phyloP scores from a whole-genome alignment of 805 yeast species.

The Candida maris region DNA sequence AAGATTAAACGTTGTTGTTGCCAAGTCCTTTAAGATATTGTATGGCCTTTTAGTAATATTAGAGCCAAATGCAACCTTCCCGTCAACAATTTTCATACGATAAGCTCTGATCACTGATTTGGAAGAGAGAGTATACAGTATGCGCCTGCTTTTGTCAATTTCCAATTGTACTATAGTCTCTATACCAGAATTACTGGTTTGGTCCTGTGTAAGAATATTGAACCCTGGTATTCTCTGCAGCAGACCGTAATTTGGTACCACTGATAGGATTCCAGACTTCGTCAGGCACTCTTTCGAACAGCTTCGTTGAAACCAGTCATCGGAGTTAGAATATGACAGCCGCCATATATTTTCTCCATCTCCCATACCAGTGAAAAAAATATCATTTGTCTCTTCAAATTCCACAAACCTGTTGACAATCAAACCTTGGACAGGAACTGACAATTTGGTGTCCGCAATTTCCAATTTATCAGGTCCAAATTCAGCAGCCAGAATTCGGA shows the following conservation, averaged over 20 bases:
- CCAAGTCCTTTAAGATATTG: conserved; percentile 45
- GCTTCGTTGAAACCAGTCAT: conserved; percentile 82
- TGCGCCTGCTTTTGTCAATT: conserved; percentile 72
- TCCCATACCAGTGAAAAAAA: conserved; percentile 78
- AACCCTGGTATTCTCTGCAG: conserved; percentile 29
- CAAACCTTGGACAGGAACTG: conserved; percentile 75
- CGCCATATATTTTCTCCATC: conserved; percentile 86
- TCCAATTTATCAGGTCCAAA: conserved; percentile 50
- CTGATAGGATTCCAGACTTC: conserved; percentile 52
- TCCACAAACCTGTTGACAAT: conserved; percentile 60
- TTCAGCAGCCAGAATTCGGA: conserved; percentile 73
- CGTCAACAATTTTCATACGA: conserved; percentile 44
- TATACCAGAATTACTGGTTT: conserved; percentile 30
- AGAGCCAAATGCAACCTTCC: conserved; percentile 30
- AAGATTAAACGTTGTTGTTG: conserved; percentile 34
- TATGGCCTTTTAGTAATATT: conserved; percentile 38
- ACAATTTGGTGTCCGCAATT: conserved; percentile 78
- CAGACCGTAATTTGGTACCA: conserved; percentile 39
- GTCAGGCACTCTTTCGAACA: conserved; percentile 84
- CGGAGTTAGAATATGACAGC: conserved; percentile 73
- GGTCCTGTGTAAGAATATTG: conserved; percentile 21
- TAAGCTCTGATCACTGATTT: conserved; percentile 80
- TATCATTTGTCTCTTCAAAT: conserved; percentile 64
- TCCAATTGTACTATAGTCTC: conserved; percentile 63
- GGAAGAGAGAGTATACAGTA: conserved; percentile 78